Percentiles rank a stretch among this genome's conserved stretches.
Conservation (phyloP, 2,329 filamentous ascomycete species). For the Septoria petroselini region DNA sequence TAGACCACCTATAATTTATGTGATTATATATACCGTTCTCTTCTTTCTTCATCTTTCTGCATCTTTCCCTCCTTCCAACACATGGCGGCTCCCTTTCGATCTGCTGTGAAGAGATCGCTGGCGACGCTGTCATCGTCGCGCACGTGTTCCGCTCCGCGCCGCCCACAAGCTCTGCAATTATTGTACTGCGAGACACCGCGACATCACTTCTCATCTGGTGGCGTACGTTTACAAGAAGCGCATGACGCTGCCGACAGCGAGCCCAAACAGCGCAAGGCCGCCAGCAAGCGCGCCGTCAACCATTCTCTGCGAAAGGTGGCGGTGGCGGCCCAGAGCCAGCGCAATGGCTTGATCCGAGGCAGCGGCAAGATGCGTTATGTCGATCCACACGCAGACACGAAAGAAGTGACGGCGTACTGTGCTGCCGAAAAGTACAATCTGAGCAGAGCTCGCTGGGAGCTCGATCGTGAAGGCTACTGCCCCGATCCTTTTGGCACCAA, state of each 20-base stretch:
- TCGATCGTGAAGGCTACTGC: conserved; percentile 58
- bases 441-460: conserved; percentile 54
- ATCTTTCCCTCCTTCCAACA: background rate
- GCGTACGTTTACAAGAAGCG: conserved; percentile 22
- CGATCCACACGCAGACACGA: conserved; percentile 48
- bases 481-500: conserved; percentile 62
- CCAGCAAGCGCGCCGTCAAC: conserved; percentile 52
- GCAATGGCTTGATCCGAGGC: conserved; percentile 50
- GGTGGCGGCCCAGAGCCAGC: conserved; percentile 71
- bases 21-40: too few species aligned
- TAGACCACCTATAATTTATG: too few species aligned
- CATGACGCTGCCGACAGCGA: conserved; percentile 12
- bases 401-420: conserved; percentile 61
- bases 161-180: conserved; percentile 20
- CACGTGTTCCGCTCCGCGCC: conserved; percentile 21
- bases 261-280: conserved; percentile 49
- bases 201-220: conserved; percentile 30
- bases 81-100: conserved; percentile 24
- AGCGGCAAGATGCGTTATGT: conserved; percentile 45
- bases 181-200: conserved; percentile 26
- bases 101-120: conserved; percentile 28
- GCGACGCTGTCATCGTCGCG: conserved; percentile 25
- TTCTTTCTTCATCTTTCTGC: background rate
- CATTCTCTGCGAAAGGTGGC: conserved; percentile 81
- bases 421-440: conserved; percentile 67